phyloP scores from a whole-genome alignment of 768 basidiomycete species.

The Phaffia australis region DNA sequence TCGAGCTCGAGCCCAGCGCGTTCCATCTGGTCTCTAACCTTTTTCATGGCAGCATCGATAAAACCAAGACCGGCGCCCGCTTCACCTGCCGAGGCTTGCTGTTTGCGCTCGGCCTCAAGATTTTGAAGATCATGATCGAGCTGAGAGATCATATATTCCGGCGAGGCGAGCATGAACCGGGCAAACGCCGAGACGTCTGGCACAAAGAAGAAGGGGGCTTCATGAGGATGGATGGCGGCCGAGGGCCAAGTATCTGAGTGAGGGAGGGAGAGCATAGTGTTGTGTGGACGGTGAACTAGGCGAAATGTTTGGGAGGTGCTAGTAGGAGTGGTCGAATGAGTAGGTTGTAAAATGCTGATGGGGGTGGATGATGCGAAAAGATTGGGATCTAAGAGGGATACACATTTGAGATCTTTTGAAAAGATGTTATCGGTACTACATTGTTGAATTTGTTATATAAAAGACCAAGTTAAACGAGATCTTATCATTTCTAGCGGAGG shows the following conservation, averaged over 20 bases:
- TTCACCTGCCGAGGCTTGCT: constrained; percentile 58
- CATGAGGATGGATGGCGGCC: constrained; percentile 76
- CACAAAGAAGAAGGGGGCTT: constrained; percentile 90
- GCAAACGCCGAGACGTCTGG: constrained; percentile 79
- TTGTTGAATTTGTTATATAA: not conserved
- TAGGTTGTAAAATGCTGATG: not conserved
- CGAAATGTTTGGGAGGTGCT: constrained; percentile 45
- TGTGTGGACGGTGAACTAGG: constrained; percentile 82
- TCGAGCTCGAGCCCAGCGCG: constrained; percentile 63
- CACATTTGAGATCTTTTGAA: constrained; percentile 78
- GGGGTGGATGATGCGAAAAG: not conserved
- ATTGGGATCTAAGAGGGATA: constrained; percentile 37
- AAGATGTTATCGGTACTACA: constrained; percentile 59
- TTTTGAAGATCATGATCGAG: constrained; percentile 63
- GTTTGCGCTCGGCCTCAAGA: constrained; percentile 57
- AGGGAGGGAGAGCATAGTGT: constrained; percentile 87
- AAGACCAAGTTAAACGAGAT: not conserved
- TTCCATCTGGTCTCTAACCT: constrained; percentile 65
- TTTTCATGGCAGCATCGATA: constrained; percentile 64
- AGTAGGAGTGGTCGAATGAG: not conserved
- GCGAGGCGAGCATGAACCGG: constrained; percentile 94
- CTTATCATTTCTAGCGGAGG: not conserved
- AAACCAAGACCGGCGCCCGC: constrained; percentile 60
- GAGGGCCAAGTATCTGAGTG: constrained; percentile 89
- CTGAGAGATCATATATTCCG: constrained; percentile 64